Conservation (phyloP, 768 basidiomycete species). For the Boletus rubropictus region DNA sequence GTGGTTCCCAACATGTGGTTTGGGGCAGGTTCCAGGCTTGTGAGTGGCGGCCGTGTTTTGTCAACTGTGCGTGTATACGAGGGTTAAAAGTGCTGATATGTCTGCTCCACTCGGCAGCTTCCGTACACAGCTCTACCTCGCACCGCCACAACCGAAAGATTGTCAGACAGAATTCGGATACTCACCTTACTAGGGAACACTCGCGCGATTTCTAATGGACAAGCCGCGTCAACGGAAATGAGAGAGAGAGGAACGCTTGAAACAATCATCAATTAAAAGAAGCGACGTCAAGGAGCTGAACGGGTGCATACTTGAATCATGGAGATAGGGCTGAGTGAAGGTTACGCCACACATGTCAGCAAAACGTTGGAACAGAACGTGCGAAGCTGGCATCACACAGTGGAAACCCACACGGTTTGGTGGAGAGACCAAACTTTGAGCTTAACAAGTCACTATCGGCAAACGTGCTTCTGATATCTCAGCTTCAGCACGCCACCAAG, state of each 20-base stretch:
- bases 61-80: neutral
- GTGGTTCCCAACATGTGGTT: conserved; percentile 22
- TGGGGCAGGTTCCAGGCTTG: conserved; percentile 11
- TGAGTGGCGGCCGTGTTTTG: conserved; percentile 14
- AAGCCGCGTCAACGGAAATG: conserved; percentile 20
- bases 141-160: too few relatives aligned
- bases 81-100: neutral
- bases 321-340: conserved; percentile 3
- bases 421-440: conserved; percentile 13
- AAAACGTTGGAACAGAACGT: neutral
- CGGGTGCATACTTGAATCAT: conserved; percentile 11
- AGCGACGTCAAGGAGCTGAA: conserved; percentile 9
- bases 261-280: conserved; percentile 15
- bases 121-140: too few relatives aligned
- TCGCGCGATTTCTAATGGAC: neutral
- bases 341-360: conserved; percentile 16
- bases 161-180: too few relatives aligned
- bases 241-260: conserved; percentile 7
- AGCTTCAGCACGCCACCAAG: neutral
- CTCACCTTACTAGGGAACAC: neutral
- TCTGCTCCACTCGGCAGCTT: too few relatives aligned
- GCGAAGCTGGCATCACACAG: conserved; percentile 3
- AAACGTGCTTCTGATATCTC: neutral
- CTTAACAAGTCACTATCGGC: conserved; percentile 5
- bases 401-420: neutral